Evolutionary conservation across 1,284 basidiomycete species (phyloP), one percentile per base, ranked within the genome.

Genomic region (Entoloma clypeatum): DNA sequence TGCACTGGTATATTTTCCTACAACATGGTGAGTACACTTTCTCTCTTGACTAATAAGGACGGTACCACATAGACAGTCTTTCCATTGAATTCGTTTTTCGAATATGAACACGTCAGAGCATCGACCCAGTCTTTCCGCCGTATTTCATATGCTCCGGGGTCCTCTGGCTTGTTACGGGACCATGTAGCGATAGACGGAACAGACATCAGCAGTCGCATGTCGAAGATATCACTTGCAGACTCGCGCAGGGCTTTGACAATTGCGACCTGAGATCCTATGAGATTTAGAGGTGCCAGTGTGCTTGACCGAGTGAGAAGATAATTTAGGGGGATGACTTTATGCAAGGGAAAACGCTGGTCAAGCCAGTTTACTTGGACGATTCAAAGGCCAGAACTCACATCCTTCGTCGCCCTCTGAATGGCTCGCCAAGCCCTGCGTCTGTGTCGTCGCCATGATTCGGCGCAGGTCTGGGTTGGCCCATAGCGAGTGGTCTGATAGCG

Each of bases 1-100:
- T 66, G 58, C 0, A 59, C 51, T 0, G 86, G 86, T n/a, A 87
- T 72, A 45, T 76, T 77, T 64, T 89, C 86, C 86, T 89, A 44
- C 8, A 19, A 18, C 13, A 17, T n/a, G n/a, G n/a, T n/a, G n/a
- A n/a, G n/a, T n/a, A n/a, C n/a, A n/a, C n/a, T n/a, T n/a, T n/a
- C n/a, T n/a, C n/a, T n/a, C n/a, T n/a, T n/a, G n/a, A n/a, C n/a
- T 2, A 16, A 29, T 27, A 16, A 24, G 34, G 29, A 51, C 73
- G 46, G n/a, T 51, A 86, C 86, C 52, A 86, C 56, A 52, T 89
- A 89, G 2, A 84, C 51, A 0, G 79, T 85, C 39, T 71, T 52
- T 2, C 65, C 55, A 9, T 83, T 74, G 86, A 86, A 87, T 14
- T 76, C 68, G 10, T 56, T 55, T 44, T 68, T 67, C 11, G 67